Evolutionary conservation across 1,139 yeast genomes (phyloP).

Genomic region (Blastobotrys buckinghamii): DNA sequence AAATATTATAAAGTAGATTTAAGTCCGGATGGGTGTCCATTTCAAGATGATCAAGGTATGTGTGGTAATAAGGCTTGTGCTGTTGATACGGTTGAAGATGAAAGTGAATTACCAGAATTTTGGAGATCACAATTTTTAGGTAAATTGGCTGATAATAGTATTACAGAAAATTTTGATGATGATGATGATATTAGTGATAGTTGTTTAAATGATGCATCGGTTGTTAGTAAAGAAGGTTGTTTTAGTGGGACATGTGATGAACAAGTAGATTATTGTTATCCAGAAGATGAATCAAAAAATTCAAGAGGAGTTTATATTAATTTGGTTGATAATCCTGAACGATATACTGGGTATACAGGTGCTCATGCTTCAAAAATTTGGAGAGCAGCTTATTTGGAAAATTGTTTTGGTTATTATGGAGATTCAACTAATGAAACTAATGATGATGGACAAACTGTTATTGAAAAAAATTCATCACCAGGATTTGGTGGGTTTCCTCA

Average conservation of each 20-base stretch:
- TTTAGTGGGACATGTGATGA: conserved; percentile 12
- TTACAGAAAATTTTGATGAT: conserved; percentile 26
- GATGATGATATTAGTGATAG: conserved; percentile 11
- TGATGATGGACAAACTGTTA: not conserved
- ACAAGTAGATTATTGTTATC: conserved; percentile 47
- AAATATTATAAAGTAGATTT: conserved; percentile 81
- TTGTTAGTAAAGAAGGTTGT: conserved; percentile 7
- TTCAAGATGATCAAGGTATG: conserved; percentile 74
- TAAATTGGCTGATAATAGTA: conserved; percentile 43
- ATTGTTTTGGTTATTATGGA: conserved; percentile 66
- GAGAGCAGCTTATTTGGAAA: conserved; percentile 87
- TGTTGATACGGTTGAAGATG: conserved; percentile 65
- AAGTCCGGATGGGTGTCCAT: conserved; percentile 75
- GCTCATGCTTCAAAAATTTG: conserved; percentile 88
- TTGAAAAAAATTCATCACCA: not conserved
- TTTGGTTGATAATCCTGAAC: conserved; percentile 82
- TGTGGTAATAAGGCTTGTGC: conserved; percentile 95
- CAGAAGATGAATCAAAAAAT: conserved; percentile 46
- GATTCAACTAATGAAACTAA: conserved; percentile 23
- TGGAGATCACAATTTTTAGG: conserved; percentile 76
- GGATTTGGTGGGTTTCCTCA: conserved; percentile 5
- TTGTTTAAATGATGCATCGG: conserved; percentile 14
- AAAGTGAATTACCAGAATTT: conserved; percentile 54
- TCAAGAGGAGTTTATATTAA: conserved; percentile 72
- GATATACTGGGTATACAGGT: conserved; percentile 96